Percentiles rank a stretch among this genome's conserved stretches.
phyloP scores from a whole-genome alignment of 345 rosid species.

The Boechera stricta region DNA sequence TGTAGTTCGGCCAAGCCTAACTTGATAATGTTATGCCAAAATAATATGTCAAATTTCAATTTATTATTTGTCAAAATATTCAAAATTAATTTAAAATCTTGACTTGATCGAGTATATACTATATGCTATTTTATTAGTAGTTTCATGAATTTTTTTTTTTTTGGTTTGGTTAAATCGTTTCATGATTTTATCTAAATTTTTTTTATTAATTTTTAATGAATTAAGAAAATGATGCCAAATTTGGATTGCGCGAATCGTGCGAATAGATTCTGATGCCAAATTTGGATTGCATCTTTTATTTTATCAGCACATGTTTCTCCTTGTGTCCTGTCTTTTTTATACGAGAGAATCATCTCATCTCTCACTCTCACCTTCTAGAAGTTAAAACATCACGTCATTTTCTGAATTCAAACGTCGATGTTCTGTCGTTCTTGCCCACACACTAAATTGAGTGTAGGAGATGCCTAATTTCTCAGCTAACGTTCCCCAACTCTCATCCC shows the following conservation, averaged over 20 bases:
- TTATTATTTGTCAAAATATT: not conserved
- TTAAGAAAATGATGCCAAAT: constrained; percentile 14
- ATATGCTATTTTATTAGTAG: not conserved
- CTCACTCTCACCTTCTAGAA: not conserved
- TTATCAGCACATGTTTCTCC: constrained; percentile 26
- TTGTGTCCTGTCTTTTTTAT: not conserved
- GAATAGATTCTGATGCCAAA: constrained; percentile 30
- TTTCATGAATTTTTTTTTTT: too few species aligned
- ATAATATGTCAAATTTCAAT: not conserved
- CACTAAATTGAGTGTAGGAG: not conserved
- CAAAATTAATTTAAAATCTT: not conserved
- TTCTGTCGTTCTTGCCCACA: constrained; percentile 9
- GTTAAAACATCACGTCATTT: constrained; percentile 28
- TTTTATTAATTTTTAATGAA: not conserved
- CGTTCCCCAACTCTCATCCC: constrained; percentile 38
- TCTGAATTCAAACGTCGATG: not conserved
- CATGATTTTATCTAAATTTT: too few species aligned
- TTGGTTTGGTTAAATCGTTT: too few species aligned
- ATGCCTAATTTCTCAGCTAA: constrained; percentile 31
- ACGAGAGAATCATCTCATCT: not conserved
- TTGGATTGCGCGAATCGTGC: constrained; percentile 20
- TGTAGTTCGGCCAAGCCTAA: not conserved
- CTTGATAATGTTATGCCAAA: not conserved
- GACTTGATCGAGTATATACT: not conserved
- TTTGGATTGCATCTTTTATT: constrained; percentile 28